A percentile compares a stretch with the other conserved stretches of the same genome.
Evolutionary conservation across 2,329 filamentous ascomycete species (phyloP).

Genomic region (Neofusicoccum sp.): DNA sequence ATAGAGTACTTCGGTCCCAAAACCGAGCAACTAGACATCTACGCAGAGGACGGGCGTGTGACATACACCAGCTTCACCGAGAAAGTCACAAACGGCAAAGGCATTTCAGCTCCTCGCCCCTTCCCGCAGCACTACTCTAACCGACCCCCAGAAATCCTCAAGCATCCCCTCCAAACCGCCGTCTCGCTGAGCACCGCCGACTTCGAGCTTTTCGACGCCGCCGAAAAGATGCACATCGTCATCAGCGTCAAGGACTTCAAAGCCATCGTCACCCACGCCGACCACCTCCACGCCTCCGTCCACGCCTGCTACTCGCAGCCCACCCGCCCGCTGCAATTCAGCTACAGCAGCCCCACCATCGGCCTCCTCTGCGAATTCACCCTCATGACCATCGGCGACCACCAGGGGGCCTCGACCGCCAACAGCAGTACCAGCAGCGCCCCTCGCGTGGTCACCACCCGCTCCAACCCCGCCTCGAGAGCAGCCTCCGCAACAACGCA

Average conservation of each 20-base stretch:
- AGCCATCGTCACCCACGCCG: conserved; percentile 73
- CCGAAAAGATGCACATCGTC: conserved; percentile 74
- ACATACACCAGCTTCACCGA: conserved; percentile 82
- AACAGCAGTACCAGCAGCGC: conserved; percentile 26
- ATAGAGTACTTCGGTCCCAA: conserved; percentile 79
- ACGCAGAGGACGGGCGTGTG: conserved; percentile 65
- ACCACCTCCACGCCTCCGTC: conserved; percentile 64
- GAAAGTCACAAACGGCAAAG: conserved; percentile 68
- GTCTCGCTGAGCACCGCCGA: conserved; percentile 74
- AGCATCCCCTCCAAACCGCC: conserved; percentile 77
- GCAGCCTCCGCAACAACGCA: conserved; percentile 19
- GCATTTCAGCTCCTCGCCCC: conserved; percentile 30
- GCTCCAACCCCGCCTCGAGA: conserved; percentile 35
- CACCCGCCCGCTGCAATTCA: conserved; percentile 68
- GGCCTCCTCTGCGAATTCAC: conserved; percentile 74
- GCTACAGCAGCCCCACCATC: conserved; percentile 58
- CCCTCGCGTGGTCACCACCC: conserved; percentile 38
- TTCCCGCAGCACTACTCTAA: conserved; percentile 8
- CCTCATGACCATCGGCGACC: conserved; percentile 76
- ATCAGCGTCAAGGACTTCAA: conserved; percentile 83
- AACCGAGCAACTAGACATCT: conserved; percentile 77
- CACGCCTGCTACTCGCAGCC: conserved; percentile 70
- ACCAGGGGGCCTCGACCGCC: conserved; percentile 22
- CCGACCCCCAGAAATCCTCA: conserved; percentile 61
- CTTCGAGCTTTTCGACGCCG: conserved; percentile 71